Conservation (phyloP, 2,329 filamentous ascomycete species). For the Xylariomycetidae sp. region DNA sequence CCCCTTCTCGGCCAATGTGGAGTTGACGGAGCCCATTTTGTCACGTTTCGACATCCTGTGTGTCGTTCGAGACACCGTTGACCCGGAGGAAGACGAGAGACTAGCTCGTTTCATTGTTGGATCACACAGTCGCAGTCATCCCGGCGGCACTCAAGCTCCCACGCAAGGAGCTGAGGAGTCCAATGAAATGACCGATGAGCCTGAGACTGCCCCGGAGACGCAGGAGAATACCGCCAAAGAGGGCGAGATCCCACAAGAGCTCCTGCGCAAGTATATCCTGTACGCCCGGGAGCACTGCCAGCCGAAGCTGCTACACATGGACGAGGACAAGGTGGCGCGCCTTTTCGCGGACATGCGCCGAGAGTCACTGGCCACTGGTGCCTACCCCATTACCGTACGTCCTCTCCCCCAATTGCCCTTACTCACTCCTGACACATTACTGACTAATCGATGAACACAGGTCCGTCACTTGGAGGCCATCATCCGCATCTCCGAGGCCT, state of each 20-base stretch:
- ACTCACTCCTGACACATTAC: constrained; percentile 2
- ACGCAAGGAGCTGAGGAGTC: constrained; percentile 44
- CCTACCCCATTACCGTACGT: constrained; percentile 94
- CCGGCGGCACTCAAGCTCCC: too few species aligned
- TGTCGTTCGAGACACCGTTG: constrained; percentile 91
- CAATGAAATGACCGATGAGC: constrained; percentile 59
- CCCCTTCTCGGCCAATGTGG: constrained; percentile 92
- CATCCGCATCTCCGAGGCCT: constrained; percentile 88
- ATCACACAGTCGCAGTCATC: constrained; percentile 85
- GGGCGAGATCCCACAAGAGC: constrained; percentile 80
- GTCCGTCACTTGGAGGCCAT: constrained; percentile 97
- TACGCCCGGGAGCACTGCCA: constrained; percentile 85
- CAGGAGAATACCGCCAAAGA: constrained; percentile 32
- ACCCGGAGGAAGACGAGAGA: constrained; percentile 86
- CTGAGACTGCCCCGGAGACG: constrained; percentile 29
- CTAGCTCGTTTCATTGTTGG: constrained; percentile 92
- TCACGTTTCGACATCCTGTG: constrained; percentile 97
- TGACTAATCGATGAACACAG: constrained; percentile 39
- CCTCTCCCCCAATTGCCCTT: neutral
- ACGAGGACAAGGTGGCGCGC: constrained; percentile 91
- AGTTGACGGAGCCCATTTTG: constrained; percentile 92
- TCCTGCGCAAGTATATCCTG: constrained; percentile 92
- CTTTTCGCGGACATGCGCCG: constrained; percentile 94
- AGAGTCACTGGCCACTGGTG: constrained; percentile 87
- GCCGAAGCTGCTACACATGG: constrained; percentile 94